Base-by-base conservation (phyloP, 2,329 filamentous ascomycete species). In the Neopestalotiopsis sp. region DNA sequence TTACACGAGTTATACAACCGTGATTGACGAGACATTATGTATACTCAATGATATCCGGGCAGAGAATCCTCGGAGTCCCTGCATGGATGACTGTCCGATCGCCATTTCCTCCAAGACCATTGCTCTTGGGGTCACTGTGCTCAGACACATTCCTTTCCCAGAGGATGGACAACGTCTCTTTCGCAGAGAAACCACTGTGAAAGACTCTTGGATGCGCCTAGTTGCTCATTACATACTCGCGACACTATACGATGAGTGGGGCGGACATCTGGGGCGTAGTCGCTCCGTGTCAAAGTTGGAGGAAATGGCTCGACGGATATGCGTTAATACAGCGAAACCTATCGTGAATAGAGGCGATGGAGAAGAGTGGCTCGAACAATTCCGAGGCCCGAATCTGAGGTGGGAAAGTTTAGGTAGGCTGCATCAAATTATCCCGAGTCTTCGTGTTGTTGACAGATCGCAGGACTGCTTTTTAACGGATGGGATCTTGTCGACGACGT, bases 401-500 rank as follows among this genome's bases (percentile, higher is more conserved):
- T 67, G 65, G 65, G 65, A 67, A 30, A 61, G 53, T n/a, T 2
- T 67, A 67, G 65, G 65, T 66, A 17, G 3, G 59, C n/a, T 5
- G 6, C 34, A 38, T 7, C 34, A 59, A 24, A 34, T 10, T 10
- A 12, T 28, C 1, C 12, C n/a, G 9, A 14, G 1, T 59, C 12
- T 10, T 28, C 14, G 30, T 14, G 4, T 34, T 28, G 17, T 30
- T 34, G 12, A 30, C 57, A 10, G 57, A n/a, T 13, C n/a, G 13
- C 10, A 62, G 59, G 59, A 6, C n/a, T 67, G 30, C 24, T 67
- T 12, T 67, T 67, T 24, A 20, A 67, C 12, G 76, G 74, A 49
- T 76, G 73, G 74, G 71, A 75, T 53, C 72, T 74, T 42, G 66
- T 65, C 38, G 65, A 67, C 17, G 42, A 67, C 7, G 20, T 20